Conservation (phyloP, 2,329 filamentous ascomycete genomes). For the Ceratocystis alfenasii region DNA sequence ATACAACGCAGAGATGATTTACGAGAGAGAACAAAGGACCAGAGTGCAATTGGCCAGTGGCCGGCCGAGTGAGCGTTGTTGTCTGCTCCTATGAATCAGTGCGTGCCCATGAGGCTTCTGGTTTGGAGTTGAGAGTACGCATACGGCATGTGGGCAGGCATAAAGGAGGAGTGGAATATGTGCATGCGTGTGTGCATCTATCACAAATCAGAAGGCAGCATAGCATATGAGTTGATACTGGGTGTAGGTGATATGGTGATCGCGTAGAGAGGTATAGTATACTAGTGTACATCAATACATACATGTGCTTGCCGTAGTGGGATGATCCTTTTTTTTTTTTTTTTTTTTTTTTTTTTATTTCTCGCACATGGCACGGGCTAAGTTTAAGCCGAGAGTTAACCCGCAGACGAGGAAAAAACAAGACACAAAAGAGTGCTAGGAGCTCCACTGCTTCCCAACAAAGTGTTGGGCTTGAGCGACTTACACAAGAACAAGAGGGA, state of each 20-base stretch:
- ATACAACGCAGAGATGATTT: slow-evolving; percentile 1
- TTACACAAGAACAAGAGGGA: slow-evolving; percentile 2
- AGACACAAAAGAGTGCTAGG: not conserved
- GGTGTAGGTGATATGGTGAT: no score
- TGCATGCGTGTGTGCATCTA: not conserved
- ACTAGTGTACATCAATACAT: not conserved
- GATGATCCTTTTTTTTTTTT: not conserved
- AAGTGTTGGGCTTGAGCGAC: slow-evolving; percentile 11
- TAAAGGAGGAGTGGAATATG: not conserved
- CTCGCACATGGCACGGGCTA: slow-evolving; percentile 11
- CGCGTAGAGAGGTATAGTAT: no score
- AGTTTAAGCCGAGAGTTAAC: slow-evolving; percentile 12
- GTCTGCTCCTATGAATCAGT: not conserved
- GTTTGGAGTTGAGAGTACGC: not conserved
- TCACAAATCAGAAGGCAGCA: not conserved
- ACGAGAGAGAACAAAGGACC: not conserved
- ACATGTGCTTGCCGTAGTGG: not conserved
- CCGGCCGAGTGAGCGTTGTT: not conserved
- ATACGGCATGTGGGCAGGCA: not conserved
- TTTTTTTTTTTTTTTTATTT: not conserved
- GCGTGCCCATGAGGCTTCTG: not conserved
- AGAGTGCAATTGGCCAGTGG: not conserved
- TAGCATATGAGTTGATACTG: not conserved
- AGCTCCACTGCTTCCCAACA: slow-evolving; percentile 20
- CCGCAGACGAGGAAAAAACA: not conserved